phyloP scores from a whole-genome alignment of 2,329 filamentous ascomycete species.

The Fusarium nelsonii region DNA sequence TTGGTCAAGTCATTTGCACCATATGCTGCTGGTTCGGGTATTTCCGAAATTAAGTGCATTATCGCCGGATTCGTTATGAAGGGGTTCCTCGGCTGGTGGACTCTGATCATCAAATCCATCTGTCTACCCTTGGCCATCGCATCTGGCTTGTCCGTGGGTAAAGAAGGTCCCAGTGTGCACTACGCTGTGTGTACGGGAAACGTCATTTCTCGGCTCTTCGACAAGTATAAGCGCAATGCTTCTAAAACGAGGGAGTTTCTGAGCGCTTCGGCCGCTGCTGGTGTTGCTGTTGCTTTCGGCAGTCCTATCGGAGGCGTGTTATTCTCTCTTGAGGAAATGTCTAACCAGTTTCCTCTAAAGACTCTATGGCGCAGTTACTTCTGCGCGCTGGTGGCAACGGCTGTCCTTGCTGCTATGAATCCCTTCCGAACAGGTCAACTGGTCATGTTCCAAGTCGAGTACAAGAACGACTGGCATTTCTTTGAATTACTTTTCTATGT shows the following conservation, averaged over 20 bases:
- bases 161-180: constrained; percentile 98
- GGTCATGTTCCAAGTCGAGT: constrained; percentile 98
- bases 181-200: constrained; percentile 98
- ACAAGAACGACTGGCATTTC: constrained; percentile 97
- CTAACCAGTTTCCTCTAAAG: constrained; percentile 94
- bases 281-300: constrained; percentile 95
- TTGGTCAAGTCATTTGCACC: constrained; percentile 93
- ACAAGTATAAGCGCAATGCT: constrained; percentile 91
- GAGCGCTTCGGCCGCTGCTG: constrained; percentile 92
- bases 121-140: constrained; percentile 92
- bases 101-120: constrained; percentile 92
- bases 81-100: constrained; percentile 92
- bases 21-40: constrained; percentile 95
- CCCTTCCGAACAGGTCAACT: constrained; percentile 96
- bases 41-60: constrained; percentile 99
- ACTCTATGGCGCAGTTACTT: constrained; percentile 99
- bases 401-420: constrained; percentile 94
- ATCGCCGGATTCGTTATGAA: constrained; percentile 99
- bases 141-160: constrained; percentile 93
- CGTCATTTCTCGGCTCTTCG: constrained; percentile 92
- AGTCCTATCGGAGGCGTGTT: constrained; percentile 97
- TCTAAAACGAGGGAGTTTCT: constrained; percentile 96
- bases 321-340: constrained; percentile 98
- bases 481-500: constrained; percentile 96
- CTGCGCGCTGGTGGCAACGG: constrained; percentile 93